Conservation (phyloP, 208 protist species). For the Leishmania tropica region DNA sequence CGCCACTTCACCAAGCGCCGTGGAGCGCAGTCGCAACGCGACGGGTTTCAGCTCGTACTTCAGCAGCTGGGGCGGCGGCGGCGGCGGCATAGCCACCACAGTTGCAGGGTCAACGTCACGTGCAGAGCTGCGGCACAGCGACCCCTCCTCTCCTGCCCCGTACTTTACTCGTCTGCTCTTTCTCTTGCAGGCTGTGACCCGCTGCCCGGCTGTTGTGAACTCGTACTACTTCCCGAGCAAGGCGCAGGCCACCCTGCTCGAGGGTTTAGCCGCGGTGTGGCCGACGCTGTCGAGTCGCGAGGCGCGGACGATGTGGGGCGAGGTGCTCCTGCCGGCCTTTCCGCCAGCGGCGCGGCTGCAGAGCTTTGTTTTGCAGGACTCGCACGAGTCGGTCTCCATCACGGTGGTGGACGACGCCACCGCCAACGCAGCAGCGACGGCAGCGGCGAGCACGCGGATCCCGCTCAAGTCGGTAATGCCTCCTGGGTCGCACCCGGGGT, state of each 20-base stretch:
- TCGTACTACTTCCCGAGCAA: slow-evolving; percentile 75
- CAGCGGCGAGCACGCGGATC: slow-evolving; percentile 12
- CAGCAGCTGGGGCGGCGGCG: slow-evolving; percentile 3
- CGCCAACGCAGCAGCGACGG: slow-evolving; percentile 1
- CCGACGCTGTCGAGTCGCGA: slow-evolving; percentile 42
- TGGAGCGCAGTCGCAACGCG: neutral
- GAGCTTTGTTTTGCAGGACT: slow-evolving; percentile 40
- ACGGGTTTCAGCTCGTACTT: slow-evolving; percentile 25
- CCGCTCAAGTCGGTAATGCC: slow-evolving; percentile 42
- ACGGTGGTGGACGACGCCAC: neutral
- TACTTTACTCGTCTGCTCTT: slow-evolving; percentile 29
- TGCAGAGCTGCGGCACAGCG: slow-evolving; percentile 2
- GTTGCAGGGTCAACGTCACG: neutral
- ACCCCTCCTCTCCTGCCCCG: neutral
- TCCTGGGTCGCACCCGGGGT: slow-evolving; percentile 55
- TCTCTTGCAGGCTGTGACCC: slow-evolving; percentile 23
- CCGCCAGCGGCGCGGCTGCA: slow-evolving; percentile 33
- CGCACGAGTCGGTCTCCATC: neutral
- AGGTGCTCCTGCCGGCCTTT: slow-evolving; percentile 51
- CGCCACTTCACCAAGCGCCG: neutral
- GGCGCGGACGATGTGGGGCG: slow-evolving; percentile 31
- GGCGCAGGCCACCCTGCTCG: slow-evolving; percentile 62
- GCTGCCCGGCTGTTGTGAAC: slow-evolving; percentile 33
- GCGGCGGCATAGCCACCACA: neutral
- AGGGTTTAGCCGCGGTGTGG: slow-evolving; percentile 55